Evolutionary conservation across 2,329 filamentous ascomycete genomes (phyloP).

Genomic region (Cadophora luteo-olivacea): DNA sequence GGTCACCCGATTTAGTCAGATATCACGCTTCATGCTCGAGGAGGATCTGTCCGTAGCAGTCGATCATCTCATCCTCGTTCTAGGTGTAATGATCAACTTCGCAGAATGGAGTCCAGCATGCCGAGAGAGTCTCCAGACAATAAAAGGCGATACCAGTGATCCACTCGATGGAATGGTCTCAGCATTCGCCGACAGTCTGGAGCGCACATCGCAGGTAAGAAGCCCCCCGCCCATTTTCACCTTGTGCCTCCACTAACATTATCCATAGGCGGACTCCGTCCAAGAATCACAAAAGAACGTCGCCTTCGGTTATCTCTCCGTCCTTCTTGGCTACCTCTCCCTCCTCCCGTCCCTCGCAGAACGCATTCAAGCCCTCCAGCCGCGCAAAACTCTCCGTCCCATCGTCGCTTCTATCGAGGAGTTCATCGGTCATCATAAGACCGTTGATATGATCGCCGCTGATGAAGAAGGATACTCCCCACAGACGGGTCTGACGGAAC

Average conservation of each 20-base stretch:
- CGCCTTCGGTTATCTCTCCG: conserved; percentile 83
- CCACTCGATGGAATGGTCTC: conserved; percentile 65
- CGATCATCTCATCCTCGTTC: conserved; percentile 76
- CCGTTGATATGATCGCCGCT: conserved; percentile 56
- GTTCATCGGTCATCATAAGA: conserved; percentile 65
- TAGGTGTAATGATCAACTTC: conserved; percentile 88
- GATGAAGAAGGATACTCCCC: conserved; percentile 52
- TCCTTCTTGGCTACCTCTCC: conserved; percentile 83
- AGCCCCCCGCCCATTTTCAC: neutral
- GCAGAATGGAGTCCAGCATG: conserved; percentile 76
- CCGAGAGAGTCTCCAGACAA: conserved; percentile 54
- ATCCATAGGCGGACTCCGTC: conserved; percentile 67
- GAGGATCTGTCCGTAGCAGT: conserved; percentile 60
- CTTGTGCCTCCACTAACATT: conserved; percentile 11
- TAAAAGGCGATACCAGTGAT: conserved; percentile 46
- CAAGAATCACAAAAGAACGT: conserved; percentile 83
- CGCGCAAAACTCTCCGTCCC: conserved; percentile 53
- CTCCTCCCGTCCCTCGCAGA: conserved; percentile 56
- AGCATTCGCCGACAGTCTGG: conserved; percentile 72
- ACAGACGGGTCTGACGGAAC: conserved; percentile 52
- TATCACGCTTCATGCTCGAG: conserved; percentile 55
- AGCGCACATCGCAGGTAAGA: conserved; percentile 72
- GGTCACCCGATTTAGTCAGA: conserved; percentile 56
- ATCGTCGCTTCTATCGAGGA: conserved; percentile 65
- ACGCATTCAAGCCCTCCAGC: conserved; percentile 51